These are phyloP conservation scores for Singerocomus inundabilis DNA, from an alignment of 1,284 basidiomycete genomes.

Conservation along the genomic window DNA sequence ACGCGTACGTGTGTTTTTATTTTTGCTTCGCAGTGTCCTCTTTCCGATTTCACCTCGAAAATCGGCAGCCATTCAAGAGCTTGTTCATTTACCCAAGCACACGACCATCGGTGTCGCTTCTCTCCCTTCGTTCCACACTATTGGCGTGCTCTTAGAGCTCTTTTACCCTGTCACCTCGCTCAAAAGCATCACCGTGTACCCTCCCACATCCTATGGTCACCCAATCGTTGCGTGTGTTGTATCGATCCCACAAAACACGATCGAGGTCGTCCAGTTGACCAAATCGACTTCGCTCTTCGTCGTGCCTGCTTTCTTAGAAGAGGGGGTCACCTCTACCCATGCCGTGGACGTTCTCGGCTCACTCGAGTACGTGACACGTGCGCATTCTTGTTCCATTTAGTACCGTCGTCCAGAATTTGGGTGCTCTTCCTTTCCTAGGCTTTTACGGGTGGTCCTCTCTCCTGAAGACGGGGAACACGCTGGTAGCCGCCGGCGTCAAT, in stretches of 20 bases:
- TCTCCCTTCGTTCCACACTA: background rate
- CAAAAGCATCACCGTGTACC: background rate
- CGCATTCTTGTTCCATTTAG: background rate
- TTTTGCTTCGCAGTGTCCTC: background rate
- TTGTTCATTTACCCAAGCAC: background rate
- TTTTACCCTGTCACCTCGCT: background rate
- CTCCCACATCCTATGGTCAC: background rate
- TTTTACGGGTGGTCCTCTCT: conserved; percentile 22
- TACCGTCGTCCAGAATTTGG: conserved; percentile 4
- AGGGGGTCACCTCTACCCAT: background rate
- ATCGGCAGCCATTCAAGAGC: background rate
- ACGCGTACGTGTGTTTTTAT: background rate
- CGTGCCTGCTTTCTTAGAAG: background rate
- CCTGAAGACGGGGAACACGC: conserved; percentile 18
- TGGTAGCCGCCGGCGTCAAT: conserved; percentile 22
- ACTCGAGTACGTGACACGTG: background rate
- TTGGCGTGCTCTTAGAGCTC: background rate
- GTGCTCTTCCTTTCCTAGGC: conserved; percentile 1
- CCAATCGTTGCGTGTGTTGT: background rate
- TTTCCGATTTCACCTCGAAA: no score
- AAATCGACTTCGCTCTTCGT: background rate
- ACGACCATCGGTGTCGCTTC: background rate
- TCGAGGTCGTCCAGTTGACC: background rate
- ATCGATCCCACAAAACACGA: background rate
- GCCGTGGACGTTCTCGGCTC: background rate